Conservation (phyloP, 257 asterid genomes). For the Gardenia jasminoides region DNA sequence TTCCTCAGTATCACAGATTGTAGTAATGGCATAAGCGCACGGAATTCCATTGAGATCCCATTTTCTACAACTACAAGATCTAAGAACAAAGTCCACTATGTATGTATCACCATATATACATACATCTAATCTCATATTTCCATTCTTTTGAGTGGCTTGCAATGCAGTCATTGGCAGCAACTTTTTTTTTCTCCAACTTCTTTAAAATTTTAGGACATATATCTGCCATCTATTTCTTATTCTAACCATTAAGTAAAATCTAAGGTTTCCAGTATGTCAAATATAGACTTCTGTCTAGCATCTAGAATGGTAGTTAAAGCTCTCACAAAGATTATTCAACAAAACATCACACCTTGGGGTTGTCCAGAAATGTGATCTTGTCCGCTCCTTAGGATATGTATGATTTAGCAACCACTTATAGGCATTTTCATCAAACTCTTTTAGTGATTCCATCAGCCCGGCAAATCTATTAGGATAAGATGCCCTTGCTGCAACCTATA, state of each 20-base stretch:
- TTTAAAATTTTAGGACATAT: constrained; percentile 1
- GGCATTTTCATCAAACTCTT: not conserved
- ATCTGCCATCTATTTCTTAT: not conserved
- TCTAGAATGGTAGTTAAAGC: not conserved
- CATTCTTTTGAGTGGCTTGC: not conserved
- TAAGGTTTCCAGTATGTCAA: not conserved
- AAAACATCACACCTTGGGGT: not conserved
- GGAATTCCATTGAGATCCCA: constrained; percentile 14
- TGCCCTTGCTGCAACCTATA: not conserved
- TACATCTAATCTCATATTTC: not conserved
- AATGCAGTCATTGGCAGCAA: not conserved
- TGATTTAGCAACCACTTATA: not conserved
- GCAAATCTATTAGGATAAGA: not conserved
- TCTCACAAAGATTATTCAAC: not conserved
- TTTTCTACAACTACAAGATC: constrained; percentile 13
- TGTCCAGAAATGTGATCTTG: not conserved
- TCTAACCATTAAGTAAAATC: constrained; percentile 5
- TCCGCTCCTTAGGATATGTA: not conserved
- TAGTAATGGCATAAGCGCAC: constrained; percentile 3
- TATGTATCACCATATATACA: not conserved
- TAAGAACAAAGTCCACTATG: not conserved
- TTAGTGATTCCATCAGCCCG: not conserved
- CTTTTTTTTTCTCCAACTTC: not conserved
- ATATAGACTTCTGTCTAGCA: not conserved
- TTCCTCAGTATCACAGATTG: not conserved